phyloP scores from a whole-genome alignment of 2,329 filamentous ascomycete species.

The Trichoderma polysporum region DNA sequence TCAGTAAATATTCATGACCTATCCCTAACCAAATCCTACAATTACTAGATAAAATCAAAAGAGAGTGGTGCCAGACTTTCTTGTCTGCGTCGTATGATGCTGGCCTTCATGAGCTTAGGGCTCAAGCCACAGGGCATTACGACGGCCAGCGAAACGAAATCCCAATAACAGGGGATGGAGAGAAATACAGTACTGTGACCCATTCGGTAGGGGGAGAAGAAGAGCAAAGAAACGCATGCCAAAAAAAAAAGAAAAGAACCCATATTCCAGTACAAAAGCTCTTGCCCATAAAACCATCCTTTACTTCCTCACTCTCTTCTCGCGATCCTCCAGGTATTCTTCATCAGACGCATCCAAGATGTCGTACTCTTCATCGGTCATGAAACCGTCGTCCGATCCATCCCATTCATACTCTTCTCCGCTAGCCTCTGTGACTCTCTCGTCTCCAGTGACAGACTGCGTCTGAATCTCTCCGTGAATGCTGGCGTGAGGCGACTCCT shows the following conservation, averaged over 20 bases:
- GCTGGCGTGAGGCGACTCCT: slow-evolving; percentile 83
- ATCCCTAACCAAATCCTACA: slow-evolving; percentile 18
- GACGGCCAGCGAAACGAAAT: not conserved
- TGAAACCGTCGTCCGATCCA: slow-evolving; percentile 70
- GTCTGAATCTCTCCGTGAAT: slow-evolving; percentile 65
- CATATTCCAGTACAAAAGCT: slow-evolving; percentile 16
- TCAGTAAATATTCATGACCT: slow-evolving; percentile 4
- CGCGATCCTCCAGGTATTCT: slow-evolving; percentile 65
- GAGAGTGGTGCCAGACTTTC: slow-evolving; percentile 13
- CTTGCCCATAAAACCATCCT: not conserved
- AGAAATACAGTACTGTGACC: slow-evolving; percentile 17
- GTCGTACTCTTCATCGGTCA: slow-evolving; percentile 98
- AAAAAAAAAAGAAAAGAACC: not conserved
- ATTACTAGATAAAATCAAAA: slow-evolving; percentile 13
- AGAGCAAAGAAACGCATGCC: slow-evolving; percentile 11
- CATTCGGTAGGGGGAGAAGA: not conserved
- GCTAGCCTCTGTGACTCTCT: slow-evolving; percentile 38
- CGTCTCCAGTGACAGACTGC: slow-evolving; percentile 4
- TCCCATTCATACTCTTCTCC: slow-evolving; percentile 62
- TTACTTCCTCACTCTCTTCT: slow-evolving; percentile 42
- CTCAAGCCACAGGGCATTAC: not conserved
- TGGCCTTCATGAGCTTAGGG: not conserved
- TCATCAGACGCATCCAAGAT: slow-evolving; percentile 94
- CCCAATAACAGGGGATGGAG: not conserved
- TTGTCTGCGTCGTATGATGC: not conserved